Evolutionary conservation across 1,139 yeast species (phyloP), one percentile per base, ranked within the genome.

Genomic region (Zygosaccharomyces sapae): DNA sequence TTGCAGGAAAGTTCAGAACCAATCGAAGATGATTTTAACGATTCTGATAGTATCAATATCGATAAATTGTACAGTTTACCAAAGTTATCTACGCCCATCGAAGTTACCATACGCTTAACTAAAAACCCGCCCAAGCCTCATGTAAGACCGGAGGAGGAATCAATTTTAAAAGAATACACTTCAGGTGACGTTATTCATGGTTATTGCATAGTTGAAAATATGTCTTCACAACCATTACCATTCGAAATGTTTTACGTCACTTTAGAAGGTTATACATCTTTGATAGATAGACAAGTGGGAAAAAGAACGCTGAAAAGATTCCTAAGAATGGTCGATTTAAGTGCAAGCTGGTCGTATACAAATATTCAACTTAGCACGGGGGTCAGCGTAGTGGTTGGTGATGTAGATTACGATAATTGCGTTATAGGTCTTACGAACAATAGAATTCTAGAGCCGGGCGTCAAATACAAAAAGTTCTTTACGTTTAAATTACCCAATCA

Each of bases 401-500:
- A 71, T 4, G 57, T 53, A 3, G 84, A 79, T 55, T 57, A 58
- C 39, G 87, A 82, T 57, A 76, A 76, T 2, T 65, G 78, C 38
- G 51, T 61, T 6, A 57, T 79, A 46, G 87, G 86, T 0, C 61
- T 83, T 13, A 76, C 78, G 0, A 67, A 74, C 49, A 75, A 73
- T 50, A 66, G 84, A 50, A 59, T 75, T 0, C 66, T 83, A 34
- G 65, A 66, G 46, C 83, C 87, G 0, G 67, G 73, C n/a, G 62
- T 63, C 1, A 75, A 69, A 53, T 79, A 80, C 58, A 81, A 81
- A 57, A 83, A 82, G 58, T 77, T 72, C 55, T 81, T 83, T 63
- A 74, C 80, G 13, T 82, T 83, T 63, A 79, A 74, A 58, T 73
- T 83, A 46, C 89, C 88, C 0, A 68, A 70, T 33, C 73, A 71